A percentile compares a stretch with the other conserved stretches of the same genome.
Evolutionary conservation across 352 stramenopile species (phyloP).

Genomic region (Globisporangium takayamanum): DNA sequence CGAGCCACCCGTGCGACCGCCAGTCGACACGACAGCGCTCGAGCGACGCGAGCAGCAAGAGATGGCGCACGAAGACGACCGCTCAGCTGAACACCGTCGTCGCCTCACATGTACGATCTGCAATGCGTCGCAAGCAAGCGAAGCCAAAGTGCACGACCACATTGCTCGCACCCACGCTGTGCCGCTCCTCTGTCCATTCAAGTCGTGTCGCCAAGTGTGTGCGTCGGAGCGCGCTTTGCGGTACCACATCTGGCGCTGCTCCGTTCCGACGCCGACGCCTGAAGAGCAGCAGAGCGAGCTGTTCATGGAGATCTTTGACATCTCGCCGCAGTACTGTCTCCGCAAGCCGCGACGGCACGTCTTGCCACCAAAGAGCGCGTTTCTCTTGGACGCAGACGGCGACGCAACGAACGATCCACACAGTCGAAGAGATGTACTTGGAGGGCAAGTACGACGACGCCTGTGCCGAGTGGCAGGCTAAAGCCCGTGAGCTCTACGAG

Average conservation of each 20-base stretch:
- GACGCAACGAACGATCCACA: conserved; percentile 9
- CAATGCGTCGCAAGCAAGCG: conserved; percentile 7
- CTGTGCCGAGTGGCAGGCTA: conserved; percentile 32
- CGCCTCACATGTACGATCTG: conserved; percentile 61
- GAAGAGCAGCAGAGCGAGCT: conserved; percentile 54
- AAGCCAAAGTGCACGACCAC: conserved; percentile 43
- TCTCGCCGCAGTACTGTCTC: conserved; percentile 73
- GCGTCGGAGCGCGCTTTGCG: conserved; percentile 58
- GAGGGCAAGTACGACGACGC: conserved; percentile 62
- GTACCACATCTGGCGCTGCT: conserved; percentile 72
- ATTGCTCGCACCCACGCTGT: conserved; percentile 48
- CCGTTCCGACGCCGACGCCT: conserved; percentile 38
- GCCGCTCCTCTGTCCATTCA: conserved; percentile 71
- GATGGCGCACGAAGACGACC: conserved; percentile 42
- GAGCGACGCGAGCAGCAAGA: conserved; percentile 28
- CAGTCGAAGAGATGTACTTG: conserved; percentile 50
- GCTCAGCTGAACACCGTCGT: conserved; percentile 12
- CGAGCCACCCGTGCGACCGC: conserved; percentile 28
- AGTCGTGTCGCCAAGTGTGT: conserved; percentile 57
- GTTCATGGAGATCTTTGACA: conserved; percentile 70
- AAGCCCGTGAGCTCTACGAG: conserved; percentile 32
- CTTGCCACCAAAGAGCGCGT: conserved; percentile 14
- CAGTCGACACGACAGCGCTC: conserved; percentile 31
- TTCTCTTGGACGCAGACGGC: conserved; percentile 3
- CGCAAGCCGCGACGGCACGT: conserved; percentile 55